Base-by-base conservation (phyloP, 2,329 filamentous ascomycete species). In the Xylariaceae sp. region DNA sequence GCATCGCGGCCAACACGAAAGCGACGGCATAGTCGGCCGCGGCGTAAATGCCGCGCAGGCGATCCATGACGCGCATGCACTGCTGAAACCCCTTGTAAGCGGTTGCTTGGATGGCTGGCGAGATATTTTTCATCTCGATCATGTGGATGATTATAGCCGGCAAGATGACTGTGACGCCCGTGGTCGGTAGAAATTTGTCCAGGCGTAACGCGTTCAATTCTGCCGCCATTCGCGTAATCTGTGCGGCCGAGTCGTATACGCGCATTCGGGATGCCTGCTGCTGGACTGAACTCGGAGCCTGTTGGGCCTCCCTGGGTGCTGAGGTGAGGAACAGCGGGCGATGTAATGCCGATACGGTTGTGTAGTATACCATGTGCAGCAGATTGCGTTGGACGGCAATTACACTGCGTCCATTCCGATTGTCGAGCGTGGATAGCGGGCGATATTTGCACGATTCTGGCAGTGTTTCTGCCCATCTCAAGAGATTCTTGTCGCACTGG, bases 1-100 rank as follows among this genome's bases (percentile, higher is more conserved):
- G 85, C 58, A 96, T 87, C 0, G 91, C 90, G 1, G 91, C 90
- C 68, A 95, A 89, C n/a, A 96, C 79, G 74, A 96, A 96, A 2
- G 89, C 89, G 0, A 89, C 92, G n/a, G 90, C 91, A 65, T 94
- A 96, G 70, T 96, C 92, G n/a, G 92, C 92, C 0, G 92, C 91
- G 0, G 91, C 86, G 66, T 97, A 96, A 29, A 91, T 89, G 66
- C 96, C 90, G 36, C 91, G 84, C 16, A 97, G 79, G 59, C 86
- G 87, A 68, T 91, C 86, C 77, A 96, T 88, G 55, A 96, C 90
- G 44, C 86, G 82, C 89, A 96, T 96, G 73, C 92, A 96, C 68
- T 91, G 87, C 63, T 87, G 87, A 74, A 96, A 96, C 18, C 90
- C 89, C 54, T 86, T 82, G 21, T 91, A 80, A 44, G 89, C 91